Conservation (phyloP, 2,329 filamentous ascomycete genomes). For the Epichloe baconii region DNA sequence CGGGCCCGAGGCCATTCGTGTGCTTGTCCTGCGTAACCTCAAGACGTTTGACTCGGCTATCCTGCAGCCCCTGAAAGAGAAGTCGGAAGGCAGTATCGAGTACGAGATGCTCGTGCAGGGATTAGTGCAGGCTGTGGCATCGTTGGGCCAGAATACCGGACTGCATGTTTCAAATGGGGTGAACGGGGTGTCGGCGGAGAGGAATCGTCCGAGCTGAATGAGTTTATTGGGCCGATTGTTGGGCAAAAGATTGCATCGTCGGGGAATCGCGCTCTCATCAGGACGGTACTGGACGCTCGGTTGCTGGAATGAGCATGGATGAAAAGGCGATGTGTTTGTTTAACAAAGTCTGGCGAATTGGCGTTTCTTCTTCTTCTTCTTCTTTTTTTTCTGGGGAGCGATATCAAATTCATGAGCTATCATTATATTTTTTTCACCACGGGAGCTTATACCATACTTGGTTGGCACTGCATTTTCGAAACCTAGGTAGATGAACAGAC, state of each 20-base stretch:
- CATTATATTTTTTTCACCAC: no score
- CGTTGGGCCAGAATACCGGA: slow-evolving; percentile 24
- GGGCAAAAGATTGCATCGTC: slow-evolving; percentile 34
- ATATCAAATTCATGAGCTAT: neutral
- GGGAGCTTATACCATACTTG: neutral
- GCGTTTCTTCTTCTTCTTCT: neutral
- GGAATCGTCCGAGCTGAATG: slow-evolving; percentile 34
- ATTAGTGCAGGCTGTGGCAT: slow-evolving; percentile 39
- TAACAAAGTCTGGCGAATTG: slow-evolving; percentile 1
- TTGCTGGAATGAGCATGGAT: slow-evolving; percentile 26
- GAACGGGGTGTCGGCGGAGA: slow-evolving; percentile 23
- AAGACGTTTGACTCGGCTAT: slow-evolving; percentile 40
- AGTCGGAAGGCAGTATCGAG: slow-evolving; percentile 35
- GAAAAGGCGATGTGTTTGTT: slow-evolving; percentile 1
- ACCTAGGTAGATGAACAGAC: neutral
- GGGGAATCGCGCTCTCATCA: slow-evolving; percentile 34
- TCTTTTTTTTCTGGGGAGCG: neutral
- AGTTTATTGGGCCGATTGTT: slow-evolving; percentile 42
- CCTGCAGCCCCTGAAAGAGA: slow-evolving; percentile 39
- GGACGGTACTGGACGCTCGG: slow-evolving; percentile 40
- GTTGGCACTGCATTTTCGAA: neutral
- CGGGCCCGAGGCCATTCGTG: slow-evolving; percentile 45
- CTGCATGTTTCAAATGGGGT: slow-evolving; percentile 23
- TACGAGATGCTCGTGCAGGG: slow-evolving; percentile 42
- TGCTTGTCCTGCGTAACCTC: slow-evolving; percentile 43